Evolutionary conservation across 345 rosid species (phyloP).

Genomic region (Hibiscus mutabilis): DNA sequence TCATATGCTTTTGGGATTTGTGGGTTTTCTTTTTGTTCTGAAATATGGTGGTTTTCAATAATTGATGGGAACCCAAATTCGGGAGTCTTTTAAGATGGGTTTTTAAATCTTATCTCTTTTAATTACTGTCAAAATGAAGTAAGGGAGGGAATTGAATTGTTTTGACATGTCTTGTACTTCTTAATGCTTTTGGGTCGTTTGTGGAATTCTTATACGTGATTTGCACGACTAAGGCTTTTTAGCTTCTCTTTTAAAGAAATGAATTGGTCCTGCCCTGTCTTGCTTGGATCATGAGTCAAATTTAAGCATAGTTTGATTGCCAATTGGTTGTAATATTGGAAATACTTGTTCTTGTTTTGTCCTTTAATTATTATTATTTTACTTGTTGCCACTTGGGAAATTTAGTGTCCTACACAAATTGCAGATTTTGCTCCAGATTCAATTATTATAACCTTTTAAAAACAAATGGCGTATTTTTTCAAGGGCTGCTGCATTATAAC

Average conservation of each 20-base stretch:
- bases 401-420: not conserved
- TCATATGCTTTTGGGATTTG: not conserved
- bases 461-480: not conserved
- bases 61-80: not conserved
- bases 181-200: not conserved
- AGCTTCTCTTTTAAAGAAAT: not conserved
- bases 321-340: not conserved
- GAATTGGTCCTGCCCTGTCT: not conserved
- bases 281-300: constrained; percentile 1
- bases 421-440: not conserved
- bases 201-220: not conserved
- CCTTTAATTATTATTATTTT: not conserved
- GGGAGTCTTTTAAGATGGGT: not conserved
- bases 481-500: not conserved
- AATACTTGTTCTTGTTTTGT: not conserved
- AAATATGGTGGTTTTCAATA: not conserved
- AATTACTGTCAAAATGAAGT: not conserved
- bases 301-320: not conserved
- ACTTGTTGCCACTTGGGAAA: not conserved
- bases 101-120: not conserved
- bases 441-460: not conserved
- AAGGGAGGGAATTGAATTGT: not conserved
- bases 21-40: not conserved
- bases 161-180: not conserved
- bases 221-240: not conserved